Evolutionary conservation across 1,139 yeast genomes (phyloP).

Genomic region (Lodderomyces parapsilosis): DNA sequence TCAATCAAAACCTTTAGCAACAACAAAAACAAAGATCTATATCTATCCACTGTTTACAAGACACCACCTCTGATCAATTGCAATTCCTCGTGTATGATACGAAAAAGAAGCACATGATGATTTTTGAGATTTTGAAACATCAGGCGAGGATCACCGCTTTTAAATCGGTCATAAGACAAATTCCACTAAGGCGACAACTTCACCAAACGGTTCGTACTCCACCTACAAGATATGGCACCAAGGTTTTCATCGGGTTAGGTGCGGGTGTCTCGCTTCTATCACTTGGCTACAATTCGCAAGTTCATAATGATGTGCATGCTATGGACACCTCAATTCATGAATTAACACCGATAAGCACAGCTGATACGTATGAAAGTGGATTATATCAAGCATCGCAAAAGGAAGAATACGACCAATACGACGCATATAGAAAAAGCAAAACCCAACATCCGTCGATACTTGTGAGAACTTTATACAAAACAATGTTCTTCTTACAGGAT

Average conservation of each 20-base stretch:
- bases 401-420: conserved; percentile 38
- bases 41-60: too few relatives aligned
- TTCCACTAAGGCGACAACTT: conserved; percentile 2
- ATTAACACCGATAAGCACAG: conserved; percentile 41
- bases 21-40: too few relatives aligned
- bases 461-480: conserved; percentile 28
- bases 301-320: conserved; percentile 34
- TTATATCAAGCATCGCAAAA: conserved; percentile 60
- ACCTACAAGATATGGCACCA: background rate
- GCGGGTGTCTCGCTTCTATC: conserved; percentile 6
- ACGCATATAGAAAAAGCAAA: conserved; percentile 23
- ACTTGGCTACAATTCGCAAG: conserved; percentile 6
- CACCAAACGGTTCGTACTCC: conserved; percentile 3
- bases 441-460: conserved; percentile 24
- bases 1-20: conserved; percentile 1
- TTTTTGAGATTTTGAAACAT: background rate
- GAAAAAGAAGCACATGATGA: background rate
- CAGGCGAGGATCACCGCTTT: background rate
- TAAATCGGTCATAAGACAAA: background rate
- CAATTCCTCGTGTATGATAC: background rate
- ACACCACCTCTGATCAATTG: background rate
- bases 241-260: conserved; percentile 8
- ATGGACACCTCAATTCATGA: conserved; percentile 36
- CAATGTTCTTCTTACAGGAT: conserved; percentile 48
- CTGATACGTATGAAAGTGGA: conserved; percentile 71